A percentile compares a stretch with the other conserved stretches of the same genome.
Evolutionary conservation across 1,284 basidiomycete genomes (phyloP).

Genomic region (Puccinia polysora): DNA sequence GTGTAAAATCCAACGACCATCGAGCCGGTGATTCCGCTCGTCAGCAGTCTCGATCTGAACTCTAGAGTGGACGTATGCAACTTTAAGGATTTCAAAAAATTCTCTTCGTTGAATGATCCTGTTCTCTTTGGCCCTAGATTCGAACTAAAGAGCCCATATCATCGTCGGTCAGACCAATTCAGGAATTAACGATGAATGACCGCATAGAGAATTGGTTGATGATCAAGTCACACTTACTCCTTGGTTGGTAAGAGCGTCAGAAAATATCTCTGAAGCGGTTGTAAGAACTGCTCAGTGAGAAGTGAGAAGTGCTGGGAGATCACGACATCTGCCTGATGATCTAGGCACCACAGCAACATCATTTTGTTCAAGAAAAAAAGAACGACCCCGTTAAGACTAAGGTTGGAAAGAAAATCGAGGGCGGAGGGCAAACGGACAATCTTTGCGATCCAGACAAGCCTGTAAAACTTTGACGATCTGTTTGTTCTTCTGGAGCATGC

Average conservation of each 20-base stretch:
- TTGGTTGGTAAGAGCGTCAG: constrained; percentile 70
- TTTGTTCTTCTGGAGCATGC: constrained; percentile 34
- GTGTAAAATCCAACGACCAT: constrained; percentile 30
- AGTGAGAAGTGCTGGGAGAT: constrained; percentile 80
- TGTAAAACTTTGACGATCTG: constrained; percentile 21
- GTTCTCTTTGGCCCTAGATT: constrained; percentile 2
- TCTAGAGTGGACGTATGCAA: constrained; percentile 60
- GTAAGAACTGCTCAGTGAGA: constrained; percentile 80
- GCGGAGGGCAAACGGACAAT: constrained; percentile 11
- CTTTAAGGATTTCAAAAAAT: constrained; percentile 78
- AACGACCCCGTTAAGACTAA: constrained; percentile 52
- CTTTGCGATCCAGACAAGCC: constrained; percentile 27
- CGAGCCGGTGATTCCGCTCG: neutral
- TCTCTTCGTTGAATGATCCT: constrained; percentile 58
- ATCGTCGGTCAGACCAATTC: neutral
- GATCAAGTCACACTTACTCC: neutral
- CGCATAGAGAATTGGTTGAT: neutral
- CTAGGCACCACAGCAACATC: neutral
- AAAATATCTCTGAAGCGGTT: constrained; percentile 87
- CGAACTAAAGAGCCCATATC: neutral
- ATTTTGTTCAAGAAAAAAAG: too few relatives aligned
- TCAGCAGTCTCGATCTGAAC: constrained; percentile 45
- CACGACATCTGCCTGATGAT: constrained; percentile 61
- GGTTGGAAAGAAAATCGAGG: neutral
- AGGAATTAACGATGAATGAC: neutral